These are phyloP conservation scores for Aspergillus wentii DNA, from an alignment of 495 filamentous ascomycete species.

Conservation along the genomic window DNA sequence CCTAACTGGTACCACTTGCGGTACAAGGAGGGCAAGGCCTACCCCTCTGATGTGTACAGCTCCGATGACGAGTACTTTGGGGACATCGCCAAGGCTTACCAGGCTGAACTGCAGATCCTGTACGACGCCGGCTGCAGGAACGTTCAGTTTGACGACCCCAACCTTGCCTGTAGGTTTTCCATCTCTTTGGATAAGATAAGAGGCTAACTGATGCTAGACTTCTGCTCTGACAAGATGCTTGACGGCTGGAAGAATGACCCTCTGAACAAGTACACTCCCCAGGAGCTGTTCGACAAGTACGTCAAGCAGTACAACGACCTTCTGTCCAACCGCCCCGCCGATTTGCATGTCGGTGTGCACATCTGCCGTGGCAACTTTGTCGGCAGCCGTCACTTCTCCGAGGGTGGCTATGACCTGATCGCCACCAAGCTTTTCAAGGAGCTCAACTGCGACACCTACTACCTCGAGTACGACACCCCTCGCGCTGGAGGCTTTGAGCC, in stretches of 20 bases:
- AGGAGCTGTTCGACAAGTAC: slow-evolving; percentile 68
- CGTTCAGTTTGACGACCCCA: slow-evolving; percentile 72
- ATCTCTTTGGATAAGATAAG: not conserved
- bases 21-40: slow-evolving; percentile 65
- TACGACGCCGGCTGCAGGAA: slow-evolving; percentile 67
- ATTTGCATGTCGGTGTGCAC: slow-evolving; percentile 73
- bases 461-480: slow-evolving; percentile 77
- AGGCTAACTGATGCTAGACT: slow-evolving; percentile 42
- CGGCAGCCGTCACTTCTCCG: slow-evolving; percentile 70
- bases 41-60: slow-evolving; percentile 58
- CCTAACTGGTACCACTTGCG: slow-evolving; percentile 73
- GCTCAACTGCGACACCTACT: slow-evolving; percentile 73
- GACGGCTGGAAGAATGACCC: slow-evolving; percentile 57
- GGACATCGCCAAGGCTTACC: slow-evolving; percentile 71
- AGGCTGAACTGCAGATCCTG: slow-evolving; percentile 58
- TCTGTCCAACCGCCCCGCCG: slow-evolving; percentile 56
- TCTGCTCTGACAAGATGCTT: slow-evolving; percentile 73
- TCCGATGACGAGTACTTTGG: slow-evolving; percentile 68
- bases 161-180: slow-evolving; percentile 59
- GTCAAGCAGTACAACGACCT: slow-evolving; percentile 73
- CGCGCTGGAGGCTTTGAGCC: slow-evolving; percentile 77
- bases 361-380: slow-evolving; percentile 81
- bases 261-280: slow-evolving; percentile 50
- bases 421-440: slow-evolving; percentile 74
- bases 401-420: slow-evolving; percentile 76